Conservation (phyloP, 768 basidiomycete species). For the Flagelloscypha sp. region DNA sequence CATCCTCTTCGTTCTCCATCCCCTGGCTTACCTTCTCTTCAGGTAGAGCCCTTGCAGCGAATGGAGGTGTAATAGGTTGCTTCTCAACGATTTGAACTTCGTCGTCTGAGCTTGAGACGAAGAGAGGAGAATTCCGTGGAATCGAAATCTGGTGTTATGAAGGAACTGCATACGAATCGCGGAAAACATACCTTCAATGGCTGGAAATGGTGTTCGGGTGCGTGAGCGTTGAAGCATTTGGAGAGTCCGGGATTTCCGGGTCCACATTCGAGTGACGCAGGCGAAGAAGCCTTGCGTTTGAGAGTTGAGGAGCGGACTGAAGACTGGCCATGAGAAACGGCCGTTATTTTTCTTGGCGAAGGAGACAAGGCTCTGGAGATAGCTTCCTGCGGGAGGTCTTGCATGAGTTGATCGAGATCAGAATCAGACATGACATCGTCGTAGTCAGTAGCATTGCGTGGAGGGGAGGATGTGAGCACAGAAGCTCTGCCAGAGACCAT, state of each 20-base stretch:
- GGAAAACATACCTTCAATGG: too few species aligned
- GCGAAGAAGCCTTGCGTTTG: too few species aligned
- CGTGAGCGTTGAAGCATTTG: too few species aligned
- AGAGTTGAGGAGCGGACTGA: too few species aligned
- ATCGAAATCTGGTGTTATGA: background rate
- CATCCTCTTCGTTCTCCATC: constrained; percentile 10
- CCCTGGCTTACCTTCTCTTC: too few species aligned
- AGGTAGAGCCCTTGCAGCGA: background rate
- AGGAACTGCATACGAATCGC: background rate
- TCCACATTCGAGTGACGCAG: too few species aligned
- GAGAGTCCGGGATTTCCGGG: too few species aligned
- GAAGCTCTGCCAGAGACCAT: too few species aligned
- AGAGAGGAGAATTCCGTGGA: background rate
- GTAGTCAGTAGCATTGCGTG: constrained; percentile 22
- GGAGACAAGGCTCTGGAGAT: background rate
- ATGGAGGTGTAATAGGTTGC: background rate
- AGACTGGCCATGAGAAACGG: background rate
- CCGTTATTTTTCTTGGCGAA: background rate
- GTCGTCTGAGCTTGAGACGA: background rate
- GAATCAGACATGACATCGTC: constrained; percentile 33
- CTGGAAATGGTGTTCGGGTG: too few species aligned
- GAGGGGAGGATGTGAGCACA: constrained; percentile 21
- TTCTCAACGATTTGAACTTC: background rate
- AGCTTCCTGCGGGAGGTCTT: constrained; percentile 23
- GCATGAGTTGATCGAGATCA: constrained; percentile 36